These are phyloP conservation scores for Colletotrichum spaethianum DNA, from an alignment of 2,329 filamentous ascomycete species.

Conservation along the genomic window DNA sequence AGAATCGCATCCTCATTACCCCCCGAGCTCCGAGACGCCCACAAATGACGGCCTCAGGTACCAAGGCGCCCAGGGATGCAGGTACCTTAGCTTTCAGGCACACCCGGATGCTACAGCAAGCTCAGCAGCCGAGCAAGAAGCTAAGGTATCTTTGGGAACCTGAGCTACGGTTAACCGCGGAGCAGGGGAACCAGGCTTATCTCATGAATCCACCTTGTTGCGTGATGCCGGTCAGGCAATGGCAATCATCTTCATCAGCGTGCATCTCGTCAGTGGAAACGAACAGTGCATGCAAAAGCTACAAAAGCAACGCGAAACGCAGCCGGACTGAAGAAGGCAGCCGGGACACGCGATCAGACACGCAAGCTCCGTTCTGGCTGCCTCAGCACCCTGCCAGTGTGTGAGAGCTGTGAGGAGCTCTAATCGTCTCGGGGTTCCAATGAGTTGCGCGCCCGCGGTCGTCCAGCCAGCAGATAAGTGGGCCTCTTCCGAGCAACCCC, in stretches of 20 bases:
- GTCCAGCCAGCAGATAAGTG: slow-evolving; percentile 15
- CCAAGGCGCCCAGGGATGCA: slow-evolving; percentile 11
- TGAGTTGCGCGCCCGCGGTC: slow-evolving; percentile 20
- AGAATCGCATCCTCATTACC: neutral
- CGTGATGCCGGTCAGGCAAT: slow-evolving; percentile 1
- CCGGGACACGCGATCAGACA: slow-evolving; percentile 42
- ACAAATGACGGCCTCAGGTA: slow-evolving; percentile 29
- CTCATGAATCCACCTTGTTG: slow-evolving; percentile 5
- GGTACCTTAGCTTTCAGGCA: slow-evolving; percentile 24
- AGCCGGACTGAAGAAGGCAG: slow-evolving; percentile 12
- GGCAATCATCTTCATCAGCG: neutral
- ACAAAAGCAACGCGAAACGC: slow-evolving; percentile 19
- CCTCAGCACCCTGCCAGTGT: slow-evolving; percentile 26
- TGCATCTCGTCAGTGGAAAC: neutral
- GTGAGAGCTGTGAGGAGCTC: slow-evolving; percentile 38
- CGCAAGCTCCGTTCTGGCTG: slow-evolving; percentile 39
- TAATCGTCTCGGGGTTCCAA: slow-evolving; percentile 22
- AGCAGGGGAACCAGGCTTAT: neutral
- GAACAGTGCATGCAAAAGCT: neutral
- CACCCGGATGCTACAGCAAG: slow-evolving; percentile 3
- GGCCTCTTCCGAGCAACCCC: neutral
- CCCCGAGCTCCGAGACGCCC: slow-evolving; percentile 26
- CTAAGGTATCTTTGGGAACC: neutral
- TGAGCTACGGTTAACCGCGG: neutral
- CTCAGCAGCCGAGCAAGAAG: neutral